Percentiles rank a stretch among this genome's conserved stretches.
Conservation (phyloP, 352 stramenopile species). For the Phytophthora citricola region DNA sequence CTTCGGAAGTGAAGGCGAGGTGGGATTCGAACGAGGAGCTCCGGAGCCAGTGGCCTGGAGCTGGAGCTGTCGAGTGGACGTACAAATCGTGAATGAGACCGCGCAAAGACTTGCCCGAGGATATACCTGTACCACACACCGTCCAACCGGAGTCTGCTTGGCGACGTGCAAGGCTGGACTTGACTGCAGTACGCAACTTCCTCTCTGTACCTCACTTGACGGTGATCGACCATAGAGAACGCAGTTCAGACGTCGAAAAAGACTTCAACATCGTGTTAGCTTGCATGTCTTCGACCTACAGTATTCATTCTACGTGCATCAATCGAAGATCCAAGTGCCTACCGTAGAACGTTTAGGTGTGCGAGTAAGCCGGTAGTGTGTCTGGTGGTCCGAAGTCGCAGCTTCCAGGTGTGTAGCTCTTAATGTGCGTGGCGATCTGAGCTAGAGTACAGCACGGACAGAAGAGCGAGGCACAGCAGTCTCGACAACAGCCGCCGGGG, state of each 20-base stretch:
- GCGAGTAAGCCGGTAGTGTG: conserved; percentile 35
- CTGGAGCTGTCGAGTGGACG: conserved; percentile 12
- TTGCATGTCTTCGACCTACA: too few relatives aligned
- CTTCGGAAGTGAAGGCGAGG: conserved; percentile 16
- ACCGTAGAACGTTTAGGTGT: conserved; percentile 4
- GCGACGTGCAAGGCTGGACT: background rate
- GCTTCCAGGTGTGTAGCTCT: conserved; percentile 57
- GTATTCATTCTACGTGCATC: too few relatives aligned
- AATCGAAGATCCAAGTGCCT: background rate
- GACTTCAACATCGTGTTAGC: too few relatives aligned
- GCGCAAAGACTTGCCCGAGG: conserved; percentile 19
- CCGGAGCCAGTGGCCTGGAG: conserved; percentile 15
- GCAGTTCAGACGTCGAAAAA: background rate
- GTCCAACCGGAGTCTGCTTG: background rate
- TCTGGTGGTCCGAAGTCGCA: conserved; percentile 49
- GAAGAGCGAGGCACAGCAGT: conserved; percentile 39
- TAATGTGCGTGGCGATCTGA: conserved; percentile 65
- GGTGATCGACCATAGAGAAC: background rate
- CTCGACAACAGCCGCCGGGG: conserved; percentile 26
- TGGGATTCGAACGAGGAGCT: conserved; percentile 8
- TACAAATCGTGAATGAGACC: conserved; percentile 22
- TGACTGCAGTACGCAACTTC: background rate
- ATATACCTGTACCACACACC: background rate
- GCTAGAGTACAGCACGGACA: conserved; percentile 51
- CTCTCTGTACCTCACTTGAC: background rate